Percentiles rank a stretch among this genome's conserved stretches.
phyloP scores from a whole-genome alignment of 1,284 basidiomycete species.

The Ganoderma boninense region DNA sequence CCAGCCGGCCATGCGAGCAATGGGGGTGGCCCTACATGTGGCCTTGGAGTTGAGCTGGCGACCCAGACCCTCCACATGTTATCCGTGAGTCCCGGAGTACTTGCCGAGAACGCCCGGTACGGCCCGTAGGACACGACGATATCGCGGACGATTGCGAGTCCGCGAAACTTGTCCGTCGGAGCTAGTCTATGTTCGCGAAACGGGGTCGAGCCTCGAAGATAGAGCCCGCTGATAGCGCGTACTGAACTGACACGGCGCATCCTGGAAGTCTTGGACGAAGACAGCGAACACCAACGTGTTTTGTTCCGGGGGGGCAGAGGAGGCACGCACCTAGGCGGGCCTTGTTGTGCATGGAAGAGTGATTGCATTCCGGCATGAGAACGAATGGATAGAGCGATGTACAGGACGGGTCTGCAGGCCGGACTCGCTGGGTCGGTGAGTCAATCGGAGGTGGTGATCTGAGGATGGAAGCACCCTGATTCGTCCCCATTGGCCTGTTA shows the following conservation, averaged over 20 bases:
- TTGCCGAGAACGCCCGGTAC: slow-evolving; percentile 4
- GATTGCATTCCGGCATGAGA: background rate
- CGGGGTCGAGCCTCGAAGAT: slow-evolving; percentile 9
- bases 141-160: slow-evolving; percentile 3
- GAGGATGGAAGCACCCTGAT: slow-evolving; percentile 22
- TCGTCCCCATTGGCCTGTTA: slow-evolving; percentile 12
- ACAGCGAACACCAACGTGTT: slow-evolving; percentile 16
- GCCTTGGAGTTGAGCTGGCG: background rate
- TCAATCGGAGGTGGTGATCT: slow-evolving; percentile 19
- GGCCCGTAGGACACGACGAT: slow-evolving; percentile 10
- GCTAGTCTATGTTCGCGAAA: slow-evolving; percentile 6
- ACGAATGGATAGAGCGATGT: background rate
- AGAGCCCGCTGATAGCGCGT: slow-evolving; percentile 1
- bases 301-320: background rate
- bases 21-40: background rate
- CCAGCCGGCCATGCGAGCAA: background rate
- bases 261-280: slow-evolving; percentile 1
- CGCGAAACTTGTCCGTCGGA: slow-evolving; percentile 12
- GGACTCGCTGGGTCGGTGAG: slow-evolving; percentile 1
- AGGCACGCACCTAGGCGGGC: slow-evolving; percentile 13
- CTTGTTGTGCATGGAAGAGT: slow-evolving; percentile 18
- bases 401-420: slow-evolving; percentile 8
- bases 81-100: slow-evolving; percentile 4
- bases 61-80: background rate
- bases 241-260: too few species aligned